Base-by-base conservation (phyloP, 1,139 yeast genomes). In the Saccharomyces hybrid region DNA sequence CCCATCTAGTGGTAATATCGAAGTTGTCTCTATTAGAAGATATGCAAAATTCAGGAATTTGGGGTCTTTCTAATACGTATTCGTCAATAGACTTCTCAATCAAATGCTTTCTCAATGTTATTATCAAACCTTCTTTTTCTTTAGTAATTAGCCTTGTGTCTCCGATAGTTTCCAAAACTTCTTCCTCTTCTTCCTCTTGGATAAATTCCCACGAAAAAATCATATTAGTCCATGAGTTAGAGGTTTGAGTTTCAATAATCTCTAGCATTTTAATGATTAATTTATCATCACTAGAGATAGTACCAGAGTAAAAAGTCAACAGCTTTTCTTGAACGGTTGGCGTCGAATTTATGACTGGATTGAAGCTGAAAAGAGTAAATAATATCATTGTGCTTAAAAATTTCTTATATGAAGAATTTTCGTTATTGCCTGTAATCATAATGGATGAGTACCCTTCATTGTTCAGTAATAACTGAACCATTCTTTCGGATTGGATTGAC, bases 191-290 rank as follows among this genome's bases (percentile, higher is more conserved):
- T 48, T 73, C 61, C 25, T 73, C 76, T 28, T 80, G 77, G 11
- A 74, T 67, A 52, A 85, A 78, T 52, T 86, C 90, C 95, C 96
- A 88, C 46, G 78, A 74, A 48, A 77, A 73, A 9, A 87, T 82
- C 51, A 70, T 69, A 52, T 77, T 75, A 13, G 84, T 74, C 96
- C 96, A 88, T 7, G 81, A 73, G 2, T 62, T 63, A 14, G 77
- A 72, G 9, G 76, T 63, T 4, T 73, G 72, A 0, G 79, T 64
- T 68, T 91, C 98, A 42, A 88, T 73, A 9, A 69, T 67, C 52
- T 76, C 73, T 50, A 91, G 66, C 2, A 87, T 69, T 2, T 74
- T 69, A 55, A 86, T 80, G 32, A 91, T 66, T 1, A 89, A 59
- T 52, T 81, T 66, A 66, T 91, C 98, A 48, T 80, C 81, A 1